Conservation (phyloP, 768 basidiomycete species). For the Termitomyces sp. region DNA sequence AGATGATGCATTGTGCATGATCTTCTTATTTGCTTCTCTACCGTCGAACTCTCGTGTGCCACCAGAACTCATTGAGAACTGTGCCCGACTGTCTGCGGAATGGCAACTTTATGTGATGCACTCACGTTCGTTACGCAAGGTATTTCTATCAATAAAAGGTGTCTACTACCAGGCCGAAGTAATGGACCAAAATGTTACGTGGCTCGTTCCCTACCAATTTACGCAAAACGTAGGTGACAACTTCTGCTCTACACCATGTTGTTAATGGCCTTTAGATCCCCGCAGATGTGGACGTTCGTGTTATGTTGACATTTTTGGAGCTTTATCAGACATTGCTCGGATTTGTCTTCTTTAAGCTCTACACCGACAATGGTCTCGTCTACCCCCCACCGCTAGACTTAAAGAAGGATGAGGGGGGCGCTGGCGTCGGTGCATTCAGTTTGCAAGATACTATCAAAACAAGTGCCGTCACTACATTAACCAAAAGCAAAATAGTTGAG, state of each 20-base stretch:
- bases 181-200: conserved; percentile 88
- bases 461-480: conserved; percentile 37
- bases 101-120: conserved; percentile 98
- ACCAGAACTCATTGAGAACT: conserved; percentile 83
- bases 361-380: conserved; percentile 85
- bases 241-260: conserved; percentile 1
- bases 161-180: conserved; percentile 97
- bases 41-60: conserved; percentile 85
- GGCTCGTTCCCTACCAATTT: conserved; percentile 97
- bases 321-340: conserved; percentile 95
- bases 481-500: conserved; percentile 45
- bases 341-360: conserved; percentile 97
- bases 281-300: conserved; percentile 92
- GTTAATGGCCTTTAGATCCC: conserved; percentile 60
- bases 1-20: conserved; percentile 95
- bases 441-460: conserved; percentile 49
- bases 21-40: conserved; percentile 87
- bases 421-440: conserved; percentile 85
- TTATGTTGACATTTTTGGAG: conserved; percentile 97
- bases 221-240: conserved; percentile 76
- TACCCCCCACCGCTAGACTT: conserved; percentile 93
- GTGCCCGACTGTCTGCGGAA: conserved; percentile 84
- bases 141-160: conserved; percentile 96
- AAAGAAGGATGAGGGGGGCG: conserved; percentile 78
- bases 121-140: conserved; percentile 77